phyloP scores from a whole-genome alignment of 2,329 filamentous ascomycete species.

The Aspergillus proliferans region DNA sequence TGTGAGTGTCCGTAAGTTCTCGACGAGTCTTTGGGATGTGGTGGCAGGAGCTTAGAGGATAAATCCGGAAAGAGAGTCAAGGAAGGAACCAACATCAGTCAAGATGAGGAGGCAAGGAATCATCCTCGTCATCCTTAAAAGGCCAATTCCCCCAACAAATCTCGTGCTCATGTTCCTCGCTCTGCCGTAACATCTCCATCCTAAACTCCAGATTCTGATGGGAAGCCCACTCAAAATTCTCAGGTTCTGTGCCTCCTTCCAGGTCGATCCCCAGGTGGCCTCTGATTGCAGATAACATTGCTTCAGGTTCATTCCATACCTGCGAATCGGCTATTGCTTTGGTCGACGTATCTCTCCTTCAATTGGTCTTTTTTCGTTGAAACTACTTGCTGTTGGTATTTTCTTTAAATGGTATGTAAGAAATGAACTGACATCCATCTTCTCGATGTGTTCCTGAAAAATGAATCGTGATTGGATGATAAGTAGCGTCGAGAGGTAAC shows the following conservation, averaged over 20 bases:
- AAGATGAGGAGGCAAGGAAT: not conserved
- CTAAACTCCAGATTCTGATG: conserved; percentile 14
- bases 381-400: conserved; percentile 3
- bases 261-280: conserved; percentile 16
- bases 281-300: conserved; percentile 15
- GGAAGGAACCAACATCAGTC: not conserved
- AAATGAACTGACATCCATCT: conserved; percentile 5
- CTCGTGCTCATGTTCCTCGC: conserved; percentile 13
- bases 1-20: no score
- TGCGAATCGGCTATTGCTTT: conserved; percentile 14
- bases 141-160: conserved; percentile 23
- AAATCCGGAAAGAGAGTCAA: no score
- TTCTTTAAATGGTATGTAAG: not conserved
- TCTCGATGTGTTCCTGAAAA: conserved; percentile 5
- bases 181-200: conserved; percentile 18
- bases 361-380: conserved; percentile 14
- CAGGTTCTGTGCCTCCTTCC: conserved; percentile 20
- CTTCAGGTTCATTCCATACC: conserved; percentile 22
- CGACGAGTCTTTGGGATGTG: no score
- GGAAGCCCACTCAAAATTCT: conserved; percentile 17
- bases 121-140: conserved; percentile 19
- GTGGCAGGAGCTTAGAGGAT: no score
- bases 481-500: not conserved
- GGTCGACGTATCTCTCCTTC: conserved; percentile 17
- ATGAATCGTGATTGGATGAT: not conserved